phyloP scores from a whole-genome alignment of 176 grass and related monocot genomes.

The Eremochloa ophiuroides region DNA sequence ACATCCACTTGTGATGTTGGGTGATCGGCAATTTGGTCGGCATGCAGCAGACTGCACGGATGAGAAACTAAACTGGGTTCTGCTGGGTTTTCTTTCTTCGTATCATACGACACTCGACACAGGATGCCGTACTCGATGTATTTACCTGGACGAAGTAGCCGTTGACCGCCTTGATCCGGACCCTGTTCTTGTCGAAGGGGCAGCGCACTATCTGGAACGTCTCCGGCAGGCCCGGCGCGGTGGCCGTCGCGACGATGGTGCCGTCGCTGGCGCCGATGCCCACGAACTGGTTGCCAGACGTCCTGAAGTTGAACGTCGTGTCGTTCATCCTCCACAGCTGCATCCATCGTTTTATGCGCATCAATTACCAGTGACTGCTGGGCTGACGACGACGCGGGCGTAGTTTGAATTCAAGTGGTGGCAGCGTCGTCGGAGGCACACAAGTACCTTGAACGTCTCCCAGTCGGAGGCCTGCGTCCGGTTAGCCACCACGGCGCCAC shows the following conservation, averaged over 20 bases:
- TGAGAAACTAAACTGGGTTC: too few species aligned
- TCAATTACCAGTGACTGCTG: background rate
- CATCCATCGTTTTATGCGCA: background rate
- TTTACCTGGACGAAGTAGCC: slow-evolving; percentile 58
- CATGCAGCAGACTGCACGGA: too few species aligned
- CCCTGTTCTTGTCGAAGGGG: slow-evolving; percentile 21
- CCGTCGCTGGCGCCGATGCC: slow-evolving; percentile 23
- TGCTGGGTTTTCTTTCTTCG: too few species aligned
- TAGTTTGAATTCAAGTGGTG: too few species aligned
- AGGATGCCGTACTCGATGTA: too few species aligned
- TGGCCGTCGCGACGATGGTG: slow-evolving; percentile 29
- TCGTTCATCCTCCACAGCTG: slow-evolving; percentile 62
- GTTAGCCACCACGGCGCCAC: slow-evolving; percentile 40
- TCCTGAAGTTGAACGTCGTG: slow-evolving; percentile 51
- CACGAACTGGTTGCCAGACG: slow-evolving; percentile 36
- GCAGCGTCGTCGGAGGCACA: too few species aligned
- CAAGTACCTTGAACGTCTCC: slow-evolving; percentile 77
- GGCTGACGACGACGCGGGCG: too few species aligned
- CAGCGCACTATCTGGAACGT: slow-evolving; percentile 44
- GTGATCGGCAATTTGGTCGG: too few species aligned
- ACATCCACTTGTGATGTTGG: too few species aligned
- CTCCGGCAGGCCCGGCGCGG: slow-evolving; percentile 32
- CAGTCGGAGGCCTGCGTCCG: slow-evolving; percentile 35
- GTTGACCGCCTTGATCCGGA: slow-evolving; percentile 56
- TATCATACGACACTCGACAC: too few species aligned